Conservation (phyloP, 768 basidiomycete genomes). For the Lenzites betulinus region DNA sequence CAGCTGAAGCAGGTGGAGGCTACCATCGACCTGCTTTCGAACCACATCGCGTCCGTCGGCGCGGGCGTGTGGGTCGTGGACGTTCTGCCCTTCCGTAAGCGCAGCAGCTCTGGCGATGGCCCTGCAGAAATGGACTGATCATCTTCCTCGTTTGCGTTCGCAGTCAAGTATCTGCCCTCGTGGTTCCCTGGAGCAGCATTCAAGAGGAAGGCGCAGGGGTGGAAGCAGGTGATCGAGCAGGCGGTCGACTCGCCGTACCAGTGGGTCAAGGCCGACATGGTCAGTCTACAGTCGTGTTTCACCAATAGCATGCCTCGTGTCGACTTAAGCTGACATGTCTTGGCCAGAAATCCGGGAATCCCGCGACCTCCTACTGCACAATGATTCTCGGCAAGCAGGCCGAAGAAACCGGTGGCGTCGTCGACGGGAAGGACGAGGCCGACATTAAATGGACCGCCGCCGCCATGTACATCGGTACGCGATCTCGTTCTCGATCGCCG, state of each 20-base stretch:
- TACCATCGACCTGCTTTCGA: slow-evolving; percentile 42
- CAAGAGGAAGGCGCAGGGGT: slow-evolving; percentile 56
- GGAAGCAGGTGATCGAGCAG: slow-evolving; percentile 68
- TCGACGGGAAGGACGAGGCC: slow-evolving; percentile 30
- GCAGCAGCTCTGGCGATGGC: not conserved
- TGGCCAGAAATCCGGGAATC: slow-evolving; percentile 36
- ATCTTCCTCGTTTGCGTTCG: not conserved
- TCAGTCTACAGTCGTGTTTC: no score
- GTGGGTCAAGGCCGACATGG: slow-evolving; percentile 58
- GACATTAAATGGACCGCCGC: slow-evolving; percentile 63
- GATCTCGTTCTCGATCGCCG: not conserved
- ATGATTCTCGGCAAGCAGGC: slow-evolving; percentile 52
- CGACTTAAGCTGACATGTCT: not conserved
- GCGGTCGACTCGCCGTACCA: slow-evolving; percentile 66
- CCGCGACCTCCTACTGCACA: slow-evolving; percentile 44
- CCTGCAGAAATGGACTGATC: slow-evolving; percentile 26
- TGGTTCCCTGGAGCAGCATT: slow-evolving; percentile 74
- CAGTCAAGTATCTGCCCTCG: slow-evolving; percentile 55
- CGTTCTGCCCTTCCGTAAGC: slow-evolving; percentile 39
- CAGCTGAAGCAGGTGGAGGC: slow-evolving; percentile 45
- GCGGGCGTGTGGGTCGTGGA: slow-evolving; percentile 48
- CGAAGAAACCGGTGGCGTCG: not conserved
- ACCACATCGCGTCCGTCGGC: slow-evolving; percentile 41
- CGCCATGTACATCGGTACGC: slow-evolving; percentile 65
- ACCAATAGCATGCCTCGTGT: slow-evolving; percentile 32